Conservation (phyloP, 2,329 filamentous ascomycete genomes). For the Botrytis byssoidea region DNA sequence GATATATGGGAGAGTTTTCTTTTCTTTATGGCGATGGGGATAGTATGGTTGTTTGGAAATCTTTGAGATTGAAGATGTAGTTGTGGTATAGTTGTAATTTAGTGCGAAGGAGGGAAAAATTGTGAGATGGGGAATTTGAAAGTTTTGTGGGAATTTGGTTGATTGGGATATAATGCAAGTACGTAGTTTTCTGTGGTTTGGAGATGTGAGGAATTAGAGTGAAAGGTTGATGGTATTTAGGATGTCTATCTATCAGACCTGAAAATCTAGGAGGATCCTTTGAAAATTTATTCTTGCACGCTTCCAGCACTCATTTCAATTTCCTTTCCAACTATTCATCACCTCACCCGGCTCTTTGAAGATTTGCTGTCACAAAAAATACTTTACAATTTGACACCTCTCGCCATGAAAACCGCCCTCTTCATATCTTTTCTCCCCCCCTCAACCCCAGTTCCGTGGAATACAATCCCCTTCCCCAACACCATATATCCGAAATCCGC, state of each 20-base stretch:
- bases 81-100: neutral
- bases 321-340: rapidly evolving
- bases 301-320: neutral
- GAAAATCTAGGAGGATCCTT: no score
- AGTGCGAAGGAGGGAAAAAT: neutral
- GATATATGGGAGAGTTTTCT: no score
- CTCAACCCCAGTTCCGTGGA: slow-evolving; percentile 22
- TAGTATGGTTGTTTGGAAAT: no score
- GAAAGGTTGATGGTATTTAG: neutral
- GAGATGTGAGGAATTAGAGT: neutral
- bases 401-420: slow-evolving; percentile 32
- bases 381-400: slow-evolving; percentile 23
- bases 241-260: neutral
- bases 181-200: neutral
- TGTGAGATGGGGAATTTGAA: neutral
- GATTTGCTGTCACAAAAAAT: rapidly evolving
- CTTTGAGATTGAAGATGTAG: no score
- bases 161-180: neutral
- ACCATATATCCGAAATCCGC: slow-evolving; percentile 53
- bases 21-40: no score
- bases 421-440: slow-evolving; percentile 22
- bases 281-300: neutral
- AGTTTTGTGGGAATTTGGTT: neutral
- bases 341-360: neutral
- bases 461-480: slow-evolving; percentile 36